Base-by-base conservation (phyloP, 176 grass and related monocot genomes). In the sorghum (Sorghum bicolor) region DNA sequence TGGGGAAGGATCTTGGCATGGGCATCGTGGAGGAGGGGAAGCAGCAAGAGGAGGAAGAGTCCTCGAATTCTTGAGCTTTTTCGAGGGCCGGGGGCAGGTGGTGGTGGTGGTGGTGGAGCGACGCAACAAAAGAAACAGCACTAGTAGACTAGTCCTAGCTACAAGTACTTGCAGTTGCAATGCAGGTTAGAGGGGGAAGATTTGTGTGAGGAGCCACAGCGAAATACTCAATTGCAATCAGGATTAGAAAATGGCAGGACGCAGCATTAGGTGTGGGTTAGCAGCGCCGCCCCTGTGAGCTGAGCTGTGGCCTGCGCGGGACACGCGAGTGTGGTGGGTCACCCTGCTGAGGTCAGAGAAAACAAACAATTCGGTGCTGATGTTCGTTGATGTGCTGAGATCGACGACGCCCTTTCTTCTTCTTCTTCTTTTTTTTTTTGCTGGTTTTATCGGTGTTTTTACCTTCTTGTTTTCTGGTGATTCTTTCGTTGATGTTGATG, bases 261-360 rank as follows among this genome's bases (percentile, higher is more conserved):
- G 25, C 26, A n/a, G 22, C 22, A 70, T 75, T 87, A 81, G 78
- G 78, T 87, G 61, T 26, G 85, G 78, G 72, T 87, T 82, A 86
- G 84, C 66, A 20, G 48, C 48, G 17, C 14, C 20, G 9, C 29
- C 55, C 8, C 45, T 15, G 22, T 10, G 22, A 24, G 2, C 55
- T 10, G 22, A 24, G 2, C 53, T 57, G 53, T n/a, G 52, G 28
- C 24, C 29, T 67, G 38, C 55, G 30, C 16, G n/a, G 37, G 77
- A 66, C 84, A 66, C 28, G 41, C 33, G 34, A 52, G 82, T 33
- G 17, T 34, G 64, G 47, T 58, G 53, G 55, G 26, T 29, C 63
- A 41, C 36, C 9, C 45, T 2, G 29, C 57, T 86, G 76, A 86
- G 84, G 32, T 81, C 85, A 80, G n/a, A 61, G 20, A 37, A 83